phyloP scores from a whole-genome alignment of 495 filamentous ascomycete species.

The Neurospora sp. region DNA sequence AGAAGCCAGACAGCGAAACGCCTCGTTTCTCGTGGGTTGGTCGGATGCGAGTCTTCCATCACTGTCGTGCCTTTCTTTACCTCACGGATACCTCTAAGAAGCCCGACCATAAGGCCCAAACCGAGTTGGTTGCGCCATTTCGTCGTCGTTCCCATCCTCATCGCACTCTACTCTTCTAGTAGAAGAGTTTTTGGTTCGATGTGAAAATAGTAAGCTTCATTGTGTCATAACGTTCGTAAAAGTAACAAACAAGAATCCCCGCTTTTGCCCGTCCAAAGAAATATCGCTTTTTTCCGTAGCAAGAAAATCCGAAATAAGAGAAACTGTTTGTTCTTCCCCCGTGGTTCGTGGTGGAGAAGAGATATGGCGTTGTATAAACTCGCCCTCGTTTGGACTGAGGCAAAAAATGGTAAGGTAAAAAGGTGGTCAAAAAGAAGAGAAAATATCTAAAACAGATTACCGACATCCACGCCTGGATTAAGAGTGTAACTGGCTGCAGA shows the following conservation, averaged over 20 bases:
- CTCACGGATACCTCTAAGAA: background rate
- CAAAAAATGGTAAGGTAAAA: background rate
- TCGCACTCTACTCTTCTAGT: background rate
- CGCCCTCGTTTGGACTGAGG: background rate
- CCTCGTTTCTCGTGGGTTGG: background rate
- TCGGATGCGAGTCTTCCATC: background rate
- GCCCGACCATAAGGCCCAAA: background rate
- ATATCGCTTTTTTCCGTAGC: background rate
- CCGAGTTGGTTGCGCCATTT: background rate
- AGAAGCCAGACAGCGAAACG: background rate
- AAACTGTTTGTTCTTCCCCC: background rate
- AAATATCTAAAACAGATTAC: background rate
- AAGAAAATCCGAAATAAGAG: background rate
- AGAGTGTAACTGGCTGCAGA: background rate
- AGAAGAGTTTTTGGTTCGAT: background rate
- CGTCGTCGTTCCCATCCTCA: background rate
- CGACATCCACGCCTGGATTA: background rate
- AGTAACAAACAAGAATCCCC: slow-evolving; percentile 1
- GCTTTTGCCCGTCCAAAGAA: background rate
- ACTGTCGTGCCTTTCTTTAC: background rate
- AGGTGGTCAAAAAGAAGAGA: background rate
- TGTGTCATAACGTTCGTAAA: slow-evolving; percentile 1
- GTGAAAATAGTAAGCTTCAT: background rate
- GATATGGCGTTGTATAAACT: background rate
- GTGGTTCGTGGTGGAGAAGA: background rate